Percentiles rank a stretch among this genome's conserved stretches.
Conservation (phyloP, 805 yeast species). For the Saturnispora quitensis region DNA sequence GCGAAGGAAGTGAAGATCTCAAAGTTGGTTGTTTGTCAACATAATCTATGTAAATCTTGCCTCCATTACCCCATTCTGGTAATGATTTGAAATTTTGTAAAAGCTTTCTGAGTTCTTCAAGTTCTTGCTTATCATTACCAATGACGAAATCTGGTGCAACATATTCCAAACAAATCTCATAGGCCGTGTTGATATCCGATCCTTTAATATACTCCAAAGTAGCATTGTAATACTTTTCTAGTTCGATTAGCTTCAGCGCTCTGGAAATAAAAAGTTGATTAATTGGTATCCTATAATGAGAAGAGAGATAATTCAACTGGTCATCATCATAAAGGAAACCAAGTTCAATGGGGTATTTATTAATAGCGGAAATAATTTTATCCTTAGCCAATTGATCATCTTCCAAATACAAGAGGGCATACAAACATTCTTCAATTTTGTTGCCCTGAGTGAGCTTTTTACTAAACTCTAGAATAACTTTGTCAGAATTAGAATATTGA, state of each 20-base stretch:
- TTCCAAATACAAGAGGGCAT: constrained; percentile 48
- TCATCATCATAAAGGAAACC: constrained; percentile 21
- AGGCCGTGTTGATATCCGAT: constrained; percentile 52
- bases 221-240: constrained; percentile 44
- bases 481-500: constrained; percentile 12
- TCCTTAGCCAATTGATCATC: constrained; percentile 38
- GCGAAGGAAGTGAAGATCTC: background rate
- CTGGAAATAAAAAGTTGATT: constrained; percentile 44
- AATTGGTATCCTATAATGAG: constrained; percentile 39
- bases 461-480: constrained; percentile 31
- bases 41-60: constrained; percentile 48
- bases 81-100: constrained; percentile 35
- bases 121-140: constrained; percentile 26
- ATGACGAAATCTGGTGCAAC: constrained; percentile 72
- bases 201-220: constrained; percentile 57
- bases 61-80: constrained; percentile 46
- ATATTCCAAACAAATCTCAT: constrained; percentile 38
- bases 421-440: constrained; percentile 51
- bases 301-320: constrained; percentile 31
- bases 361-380: constrained; percentile 31
- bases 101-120: constrained; percentile 27
- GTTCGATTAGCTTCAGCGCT: constrained; percentile 45
- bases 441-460: constrained; percentile 40
- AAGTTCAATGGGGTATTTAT: constrained; percentile 25
- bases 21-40: constrained; percentile 19